phyloP scores from a whole-genome alignment of 208 protist species.

The Tritrichomonas musculus region DNA sequence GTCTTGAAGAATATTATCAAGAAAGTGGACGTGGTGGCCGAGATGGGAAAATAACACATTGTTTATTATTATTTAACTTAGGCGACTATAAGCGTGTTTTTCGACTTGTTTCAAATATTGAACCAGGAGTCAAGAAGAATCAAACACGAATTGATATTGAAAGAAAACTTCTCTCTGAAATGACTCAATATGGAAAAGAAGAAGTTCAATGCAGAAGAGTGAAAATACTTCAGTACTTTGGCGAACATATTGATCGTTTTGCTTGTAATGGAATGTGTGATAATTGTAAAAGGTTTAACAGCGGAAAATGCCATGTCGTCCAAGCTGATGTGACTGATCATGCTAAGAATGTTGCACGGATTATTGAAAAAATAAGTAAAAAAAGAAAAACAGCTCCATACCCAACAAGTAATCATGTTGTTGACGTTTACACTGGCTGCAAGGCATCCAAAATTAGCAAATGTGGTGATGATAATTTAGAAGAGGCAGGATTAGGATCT shows the following conservation, averaged over 20 bases:
- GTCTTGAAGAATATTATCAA: slow-evolving; percentile 66
- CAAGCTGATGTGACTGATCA: not conserved
- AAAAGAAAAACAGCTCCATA: not conserved
- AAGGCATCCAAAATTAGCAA: not conserved
- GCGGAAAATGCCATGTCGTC: not conserved
- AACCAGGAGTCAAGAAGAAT: not conserved
- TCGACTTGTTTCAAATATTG: not conserved
- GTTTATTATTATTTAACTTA: slow-evolving; percentile 46
- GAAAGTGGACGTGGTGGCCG: slow-evolving; percentile 87
- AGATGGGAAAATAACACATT: slow-evolving; percentile 67
- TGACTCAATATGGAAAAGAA: not conserved
- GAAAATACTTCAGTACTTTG: not conserved
- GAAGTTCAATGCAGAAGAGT: not conserved
- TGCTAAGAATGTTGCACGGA: not conserved
- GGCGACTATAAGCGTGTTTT: not conserved
- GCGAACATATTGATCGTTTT: not conserved
- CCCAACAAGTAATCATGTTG: not conserved
- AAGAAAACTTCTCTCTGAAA: not conserved
- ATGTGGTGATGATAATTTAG: not conserved
- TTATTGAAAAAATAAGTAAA: not conserved
- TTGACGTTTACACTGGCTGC: not conserved
- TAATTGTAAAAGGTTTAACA: not conserved
- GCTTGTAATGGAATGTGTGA: not conserved
- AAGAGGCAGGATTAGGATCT: not conserved
- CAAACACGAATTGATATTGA: not conserved